Evolutionary conservation across 225 moss, liverwort and hornwort genomes (phyloP).

Genomic region (Physcomitrium patens): DNA sequence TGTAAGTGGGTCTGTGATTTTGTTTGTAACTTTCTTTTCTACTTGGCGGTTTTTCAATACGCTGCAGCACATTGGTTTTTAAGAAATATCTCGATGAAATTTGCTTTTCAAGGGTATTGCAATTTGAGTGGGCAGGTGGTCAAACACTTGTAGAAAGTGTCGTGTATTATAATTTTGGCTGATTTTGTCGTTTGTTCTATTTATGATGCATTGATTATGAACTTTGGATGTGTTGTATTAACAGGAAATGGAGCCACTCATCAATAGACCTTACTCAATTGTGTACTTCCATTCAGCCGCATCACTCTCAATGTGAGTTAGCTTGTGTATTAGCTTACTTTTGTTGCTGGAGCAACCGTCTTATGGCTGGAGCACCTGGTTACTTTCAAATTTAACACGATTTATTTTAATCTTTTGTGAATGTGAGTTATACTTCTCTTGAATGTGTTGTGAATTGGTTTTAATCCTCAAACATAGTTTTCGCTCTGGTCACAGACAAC

Average conservation of each 20-base stretch:
- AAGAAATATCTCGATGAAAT: neutral
- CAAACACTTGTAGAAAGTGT: neutral
- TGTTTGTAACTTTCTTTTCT: neutral
- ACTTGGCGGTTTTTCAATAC: neutral
- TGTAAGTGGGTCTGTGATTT: conserved; percentile 8
- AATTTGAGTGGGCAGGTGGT: conserved; percentile 13
- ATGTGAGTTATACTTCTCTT: conserved; percentile 23
- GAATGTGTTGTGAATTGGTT: conserved; percentile 4
- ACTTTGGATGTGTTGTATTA: conserved; percentile 17
- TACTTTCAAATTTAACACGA: neutral
- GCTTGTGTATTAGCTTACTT: conserved; percentile 2
- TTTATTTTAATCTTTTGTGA: conserved; percentile 18
- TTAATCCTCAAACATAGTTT: conserved; percentile 20
- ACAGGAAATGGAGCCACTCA: conserved; percentile 96
- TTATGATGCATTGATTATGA: neutral
- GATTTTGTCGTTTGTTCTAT: neutral
- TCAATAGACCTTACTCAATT: conserved; percentile 86
- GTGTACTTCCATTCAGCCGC: conserved; percentile 99
- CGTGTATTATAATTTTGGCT: neutral
- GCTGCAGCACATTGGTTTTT: neutral
- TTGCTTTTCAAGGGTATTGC: neutral
- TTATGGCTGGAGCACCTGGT: neutral
- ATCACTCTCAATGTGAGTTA: conserved; percentile 80
- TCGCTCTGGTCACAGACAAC: conserved; percentile 67
- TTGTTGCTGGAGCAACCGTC: neutral